Percentiles rank a stretch among this genome's conserved stretches.
Conservation (phyloP, 176 grass and related monocot species). For the Aegilops bicornis region DNA sequence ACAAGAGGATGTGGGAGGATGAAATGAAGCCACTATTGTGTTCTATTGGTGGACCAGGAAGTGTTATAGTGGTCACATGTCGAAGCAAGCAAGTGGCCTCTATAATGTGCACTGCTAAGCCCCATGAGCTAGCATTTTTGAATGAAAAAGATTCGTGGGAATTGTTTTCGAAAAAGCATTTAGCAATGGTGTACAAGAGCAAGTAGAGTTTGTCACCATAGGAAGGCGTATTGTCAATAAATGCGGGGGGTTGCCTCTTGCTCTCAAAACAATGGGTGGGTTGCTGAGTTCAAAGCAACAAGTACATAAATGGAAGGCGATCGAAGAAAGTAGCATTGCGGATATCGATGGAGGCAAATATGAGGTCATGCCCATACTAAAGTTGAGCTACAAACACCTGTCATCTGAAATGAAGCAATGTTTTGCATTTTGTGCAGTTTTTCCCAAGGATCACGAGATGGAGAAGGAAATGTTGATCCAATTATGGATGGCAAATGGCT, state of each 20-base stretch:
- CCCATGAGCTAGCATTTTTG: not conserved
- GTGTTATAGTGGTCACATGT: not conserved
- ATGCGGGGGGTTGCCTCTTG: constrained; percentile 26
- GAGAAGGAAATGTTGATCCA: not conserved
- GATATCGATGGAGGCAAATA: not conserved
- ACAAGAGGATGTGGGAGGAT: too few species aligned
- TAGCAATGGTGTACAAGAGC: not conserved
- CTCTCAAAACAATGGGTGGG: constrained; percentile 5
- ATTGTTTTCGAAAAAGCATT: constrained; percentile 3
- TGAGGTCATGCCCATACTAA: not conserved
- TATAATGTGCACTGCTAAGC: not conserved
- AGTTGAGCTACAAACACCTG: constrained; percentile 7
- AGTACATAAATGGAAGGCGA: constrained; percentile 4
- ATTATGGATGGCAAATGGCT: constrained; percentile 19
- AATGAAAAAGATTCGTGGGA: not conserved
- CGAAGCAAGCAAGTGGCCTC: not conserved
- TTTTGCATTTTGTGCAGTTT: constrained; percentile 22
- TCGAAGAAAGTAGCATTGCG: not conserved
- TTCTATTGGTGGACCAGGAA: too few species aligned
- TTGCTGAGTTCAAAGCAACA: constrained; percentile 23
- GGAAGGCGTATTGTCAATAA: not conserved
- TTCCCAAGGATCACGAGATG: not conserved
- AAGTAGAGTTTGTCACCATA: not conserved
- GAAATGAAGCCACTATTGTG: too few species aligned
- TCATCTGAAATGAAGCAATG: constrained; percentile 24